phyloP scores from a whole-genome alignment of 495 filamentous ascomycete species.

The Mytilinidion resinicola region DNA sequence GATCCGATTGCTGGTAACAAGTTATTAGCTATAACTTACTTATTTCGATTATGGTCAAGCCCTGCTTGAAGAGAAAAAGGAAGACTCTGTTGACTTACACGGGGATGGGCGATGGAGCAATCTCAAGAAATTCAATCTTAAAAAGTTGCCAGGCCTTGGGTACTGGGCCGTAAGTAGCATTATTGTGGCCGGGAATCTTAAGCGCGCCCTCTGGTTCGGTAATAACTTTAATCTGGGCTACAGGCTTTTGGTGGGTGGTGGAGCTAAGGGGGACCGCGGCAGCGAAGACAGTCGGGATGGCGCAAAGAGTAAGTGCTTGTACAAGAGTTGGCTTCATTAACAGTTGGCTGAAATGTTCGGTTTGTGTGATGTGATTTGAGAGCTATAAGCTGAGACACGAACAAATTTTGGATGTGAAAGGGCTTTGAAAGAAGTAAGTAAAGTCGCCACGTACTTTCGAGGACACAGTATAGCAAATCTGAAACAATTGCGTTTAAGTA shows the following conservation, averaged over 20 bases:
- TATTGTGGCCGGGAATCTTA: slow-evolving; percentile 2
- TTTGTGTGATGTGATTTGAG: slow-evolving; percentile 1
- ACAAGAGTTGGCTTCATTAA: not conserved
- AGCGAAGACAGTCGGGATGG: slow-evolving; percentile 2
- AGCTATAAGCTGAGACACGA: no score
- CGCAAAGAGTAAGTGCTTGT: not conserved
- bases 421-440: not conserved
- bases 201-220: not conserved
- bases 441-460: slow-evolving; percentile 2
- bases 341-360: not conserved
- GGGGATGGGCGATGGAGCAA: slow-evolving; percentile 3
- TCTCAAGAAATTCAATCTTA: not conserved
- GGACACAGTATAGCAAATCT: no score
- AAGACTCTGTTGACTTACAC: slow-evolving; percentile 2
- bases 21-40: not conserved
- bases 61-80: not conserved
- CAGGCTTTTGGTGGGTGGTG: slow-evolving; percentile 1
- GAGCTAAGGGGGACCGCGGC: not conserved
- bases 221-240: not conserved
- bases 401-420: slow-evolving; percentile 2
- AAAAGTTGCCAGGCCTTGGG: slow-evolving; percentile 1
- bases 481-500: no score
- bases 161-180: not conserved
- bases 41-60: slow-evolving; percentile 1
- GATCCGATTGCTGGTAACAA: not conserved